Base-by-base conservation (phyloP, 2,329 filamentous ascomycete genomes). In the Sphaerulina musiva region DNA sequence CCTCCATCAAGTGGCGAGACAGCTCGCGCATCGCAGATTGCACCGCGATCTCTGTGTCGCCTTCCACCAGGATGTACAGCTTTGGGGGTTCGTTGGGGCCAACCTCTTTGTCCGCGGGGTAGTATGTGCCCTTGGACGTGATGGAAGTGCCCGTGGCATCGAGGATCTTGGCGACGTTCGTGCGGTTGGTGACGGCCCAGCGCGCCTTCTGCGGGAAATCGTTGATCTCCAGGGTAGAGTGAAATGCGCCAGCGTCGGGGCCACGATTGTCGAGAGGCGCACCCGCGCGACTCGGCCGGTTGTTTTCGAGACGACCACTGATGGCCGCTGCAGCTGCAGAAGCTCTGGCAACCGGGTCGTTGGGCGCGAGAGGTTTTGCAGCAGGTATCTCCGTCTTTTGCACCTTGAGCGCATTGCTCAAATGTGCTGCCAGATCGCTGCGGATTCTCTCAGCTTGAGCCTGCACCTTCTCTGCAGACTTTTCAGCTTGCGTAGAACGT, bases 201-300 rank as follows among this genome's bases (percentile, higher is more conserved):
- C 93, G 83, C 60, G 93, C 93, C 78, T 96, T 97, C 71, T 98
- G 93, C 34, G 93, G 93, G 73, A 97, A 97, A 73, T 98, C 93
- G 72, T 98, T 98, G 81, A 98, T 98, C 72, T 97, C 93, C 58
- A 98, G 79, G 3, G 92, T 97, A 12, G 93, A 91, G 70, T 98
- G 93, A 79, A 90, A 98, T 0, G 91, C 90, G 48, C 93, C 93
- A 2, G 93, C 93, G 71, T 98, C 93, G 0, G 93, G 93, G 1
- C 93, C 93, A 72, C 96, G 96, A 75, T 98, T 98, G 76, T 98
- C 93, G 68, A 96, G 95, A 6, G 93, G 90, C 58, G 95, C 91
- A 11, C 93, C 93, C 3, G 89, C 86, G 56, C 93, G 86, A 65
- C 96, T 85, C 69, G 93, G 87, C 36, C 67, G 91, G 34, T 89